phyloP scores from a whole-genome alignment of 495 filamentous ascomycete species.

The Penicillium dipodomyicola region DNA sequence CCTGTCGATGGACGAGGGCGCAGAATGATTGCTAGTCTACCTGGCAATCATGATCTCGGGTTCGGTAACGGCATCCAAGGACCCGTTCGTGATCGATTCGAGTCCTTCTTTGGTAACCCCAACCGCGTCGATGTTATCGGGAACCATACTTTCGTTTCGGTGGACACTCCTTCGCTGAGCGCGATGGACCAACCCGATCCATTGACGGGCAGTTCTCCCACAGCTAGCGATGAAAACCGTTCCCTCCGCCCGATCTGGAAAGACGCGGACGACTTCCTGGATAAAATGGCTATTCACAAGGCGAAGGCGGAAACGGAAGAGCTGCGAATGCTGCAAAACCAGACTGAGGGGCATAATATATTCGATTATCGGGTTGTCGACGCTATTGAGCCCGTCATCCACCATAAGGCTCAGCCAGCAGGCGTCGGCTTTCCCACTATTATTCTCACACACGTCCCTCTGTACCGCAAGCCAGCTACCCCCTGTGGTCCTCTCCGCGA shows the following conservation, averaged over 20 bases:
- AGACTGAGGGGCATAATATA: conserved; percentile 40
- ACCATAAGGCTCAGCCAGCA: conserved; percentile 23
- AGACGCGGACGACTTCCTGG: conserved; percentile 74
- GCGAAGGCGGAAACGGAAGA: conserved; percentile 43
- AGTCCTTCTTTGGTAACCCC: conserved; percentile 82
- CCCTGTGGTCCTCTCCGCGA: conserved; percentile 91
- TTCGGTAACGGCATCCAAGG: conserved; percentile 82
- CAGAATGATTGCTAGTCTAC: conserved; percentile 75
- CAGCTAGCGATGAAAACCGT: conserved; percentile 36
- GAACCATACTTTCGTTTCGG: conserved; percentile 92
- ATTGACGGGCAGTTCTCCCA: conserved; percentile 42
- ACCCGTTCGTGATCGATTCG: conserved; percentile 75
- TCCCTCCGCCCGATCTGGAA: conserved; percentile 64
- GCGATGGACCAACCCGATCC: conserved; percentile 59
- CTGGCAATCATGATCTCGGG: conserved; percentile 97
- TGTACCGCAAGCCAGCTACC: conserved; percentile 76
- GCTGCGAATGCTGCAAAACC: conserved; percentile 38
- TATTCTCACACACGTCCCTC: conserved; percentile 84
- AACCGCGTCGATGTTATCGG: conserved; percentile 87
- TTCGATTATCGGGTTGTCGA: conserved; percentile 49
- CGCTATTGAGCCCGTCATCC: conserved; percentile 26
- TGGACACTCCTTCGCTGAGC: conserved; percentile 85
- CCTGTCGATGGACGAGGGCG: conserved; percentile 45
- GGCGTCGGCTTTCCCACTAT: conserved; percentile 68
- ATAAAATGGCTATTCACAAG: conserved; percentile 51